A percentile compares a stretch with the other conserved stretches of the same genome.
Conservation (phyloP, 192 early-diverging fungal genomes). For the Coemansia sp. region DNA sequence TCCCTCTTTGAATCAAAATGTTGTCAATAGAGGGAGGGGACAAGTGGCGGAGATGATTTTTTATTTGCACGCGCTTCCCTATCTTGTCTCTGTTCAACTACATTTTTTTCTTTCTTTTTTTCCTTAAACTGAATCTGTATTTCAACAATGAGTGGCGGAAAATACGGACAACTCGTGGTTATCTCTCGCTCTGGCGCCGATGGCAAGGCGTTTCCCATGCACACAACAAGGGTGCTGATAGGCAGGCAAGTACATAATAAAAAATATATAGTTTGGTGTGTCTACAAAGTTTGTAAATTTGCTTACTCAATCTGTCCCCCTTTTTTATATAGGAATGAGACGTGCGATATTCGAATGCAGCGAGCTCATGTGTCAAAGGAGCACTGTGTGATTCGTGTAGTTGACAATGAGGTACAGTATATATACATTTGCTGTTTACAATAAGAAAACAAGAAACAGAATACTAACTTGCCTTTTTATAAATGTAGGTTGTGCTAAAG, state of each 20-base stretch:
- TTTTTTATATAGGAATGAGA: constrained; percentile 26
- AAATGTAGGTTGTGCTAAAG: constrained; percentile 28
- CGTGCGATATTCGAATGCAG: constrained; percentile 55
- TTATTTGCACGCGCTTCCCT: background rate
- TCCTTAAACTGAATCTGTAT: background rate
- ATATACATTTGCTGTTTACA: background rate
- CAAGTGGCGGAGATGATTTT: background rate
- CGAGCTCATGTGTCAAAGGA: constrained; percentile 43
- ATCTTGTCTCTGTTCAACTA: background rate
- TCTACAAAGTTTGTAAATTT: background rate
- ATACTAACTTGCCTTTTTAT: background rate
- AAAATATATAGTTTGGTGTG: background rate
- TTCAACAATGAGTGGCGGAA: constrained; percentile 5
- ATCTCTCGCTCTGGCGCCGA: constrained; percentile 47
- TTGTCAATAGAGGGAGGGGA: background rate
- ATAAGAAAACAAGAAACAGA: background rate
- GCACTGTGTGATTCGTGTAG: constrained; percentile 38
- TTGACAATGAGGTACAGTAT: constrained; percentile 18
- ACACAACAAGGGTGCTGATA: constrained; percentile 38
- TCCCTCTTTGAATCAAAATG: background rate
- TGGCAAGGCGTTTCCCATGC: constrained; percentile 50
- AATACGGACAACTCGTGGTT: constrained; percentile 42
- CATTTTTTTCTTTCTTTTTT: background rate
- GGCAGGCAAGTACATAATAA: constrained; percentile 24
- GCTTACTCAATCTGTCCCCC: background rate